Percentiles rank a stretch among this genome's conserved stretches.
Conservation (phyloP, 2,329 filamentous ascomycete genomes). For the Rutstroemia sp. region DNA sequence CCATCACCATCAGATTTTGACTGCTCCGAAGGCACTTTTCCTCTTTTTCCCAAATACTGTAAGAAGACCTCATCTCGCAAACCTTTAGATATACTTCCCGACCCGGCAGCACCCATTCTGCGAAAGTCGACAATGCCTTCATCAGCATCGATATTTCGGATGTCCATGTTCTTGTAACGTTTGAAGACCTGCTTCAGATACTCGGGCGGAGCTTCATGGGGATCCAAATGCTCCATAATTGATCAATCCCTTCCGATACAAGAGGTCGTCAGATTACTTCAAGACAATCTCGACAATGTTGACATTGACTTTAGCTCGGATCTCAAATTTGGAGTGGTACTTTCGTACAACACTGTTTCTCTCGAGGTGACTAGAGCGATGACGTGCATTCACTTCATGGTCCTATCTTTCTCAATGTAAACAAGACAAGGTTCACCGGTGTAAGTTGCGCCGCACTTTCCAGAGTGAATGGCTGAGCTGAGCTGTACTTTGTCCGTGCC, state of each 20-base stretch:
- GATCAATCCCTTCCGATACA: background rate
- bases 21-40: too few relatives aligned
- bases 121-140: background rate
- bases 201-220: slow-evolving; percentile 70
- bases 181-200: slow-evolving; percentile 69
- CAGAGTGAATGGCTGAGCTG: background rate
- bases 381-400: too few relatives aligned
- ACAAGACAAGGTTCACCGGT: too few relatives aligned
- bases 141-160: background rate
- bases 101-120: background rate
- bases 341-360: too few relatives aligned
- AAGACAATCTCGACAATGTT: background rate
- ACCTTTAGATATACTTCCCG: background rate
- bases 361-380: too few relatives aligned
- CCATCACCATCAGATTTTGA: too few relatives aligned
- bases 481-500: background rate
- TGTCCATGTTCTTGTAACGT: slow-evolving; percentile 33
- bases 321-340: too few relatives aligned
- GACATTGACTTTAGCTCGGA: background rate
- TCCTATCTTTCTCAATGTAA: too few relatives aligned
- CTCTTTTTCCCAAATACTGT: too few relatives aligned
- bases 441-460: background rate
- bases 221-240: slow-evolving; percentile 45
- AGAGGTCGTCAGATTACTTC: background rate
- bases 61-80: too few relatives aligned